These are phyloP conservation scores for Kodamaea alishanica DNA, from an alignment of 1,139 yeast species.

Conservation along the genomic window DNA sequence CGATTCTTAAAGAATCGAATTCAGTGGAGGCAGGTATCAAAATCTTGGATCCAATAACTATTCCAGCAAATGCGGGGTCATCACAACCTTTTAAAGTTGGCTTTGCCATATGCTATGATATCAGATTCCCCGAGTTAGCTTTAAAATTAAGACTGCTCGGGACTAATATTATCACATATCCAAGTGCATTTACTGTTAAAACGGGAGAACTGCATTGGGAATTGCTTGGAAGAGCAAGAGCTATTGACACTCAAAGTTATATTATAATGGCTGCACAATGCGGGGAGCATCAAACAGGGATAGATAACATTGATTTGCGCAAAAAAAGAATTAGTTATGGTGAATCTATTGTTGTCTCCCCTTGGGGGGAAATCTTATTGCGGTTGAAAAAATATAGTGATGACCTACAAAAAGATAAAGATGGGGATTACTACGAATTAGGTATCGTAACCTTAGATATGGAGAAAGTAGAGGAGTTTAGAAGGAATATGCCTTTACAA, in stretches of 20 bases:
- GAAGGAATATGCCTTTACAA: conserved; percentile 72
- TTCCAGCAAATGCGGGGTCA: conserved; percentile 16
- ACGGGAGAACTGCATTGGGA: conserved; percentile 95
- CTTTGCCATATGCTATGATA: conserved; percentile 78
- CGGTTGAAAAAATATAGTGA: conserved; percentile 41
- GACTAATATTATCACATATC: conserved; percentile 75
- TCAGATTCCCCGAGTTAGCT: conserved; percentile 84
- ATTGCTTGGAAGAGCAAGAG: conserved; percentile 71
- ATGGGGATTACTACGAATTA: conserved; percentile 53
- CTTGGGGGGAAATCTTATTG: conserved; percentile 82
- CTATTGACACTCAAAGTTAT: conserved; percentile 82
- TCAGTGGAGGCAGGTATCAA: conserved; percentile 76
- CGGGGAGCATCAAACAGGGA: conserved; percentile 61
- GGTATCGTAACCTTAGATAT: conserved; percentile 70
- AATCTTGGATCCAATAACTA: conserved; percentile 51
- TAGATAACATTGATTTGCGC: conserved; percentile 32
- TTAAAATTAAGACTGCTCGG: conserved; percentile 62
- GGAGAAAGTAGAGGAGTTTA: conserved; percentile 42
- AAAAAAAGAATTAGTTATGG: conserved; percentile 65
- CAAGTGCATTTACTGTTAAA: conserved; percentile 87
- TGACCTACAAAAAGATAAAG: conserved; percentile 34
- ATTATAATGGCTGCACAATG: conserved; percentile 91
- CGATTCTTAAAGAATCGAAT: conserved; percentile 67
- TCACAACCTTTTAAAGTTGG: conserved; percentile 66
- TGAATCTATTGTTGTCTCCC: conserved; percentile 79